These are phyloP conservation scores for Exophiala bonariae DNA, from an alignment of 2,329 filamentous ascomycete species.

Conservation along the genomic window DNA sequence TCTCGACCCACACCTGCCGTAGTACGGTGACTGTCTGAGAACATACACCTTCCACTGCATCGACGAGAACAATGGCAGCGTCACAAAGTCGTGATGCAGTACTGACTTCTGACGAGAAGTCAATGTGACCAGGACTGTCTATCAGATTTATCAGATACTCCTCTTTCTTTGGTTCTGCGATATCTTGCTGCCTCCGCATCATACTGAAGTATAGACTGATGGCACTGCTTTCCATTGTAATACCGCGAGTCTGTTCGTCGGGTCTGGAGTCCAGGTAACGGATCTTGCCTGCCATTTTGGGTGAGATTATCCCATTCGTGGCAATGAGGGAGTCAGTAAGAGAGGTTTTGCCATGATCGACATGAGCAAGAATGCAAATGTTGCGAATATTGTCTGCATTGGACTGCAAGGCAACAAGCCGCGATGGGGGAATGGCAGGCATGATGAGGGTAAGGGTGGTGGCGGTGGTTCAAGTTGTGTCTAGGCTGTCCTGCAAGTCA, in stretches of 20 bases:
- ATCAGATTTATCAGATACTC: slow-evolving; percentile 98
- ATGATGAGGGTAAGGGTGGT: slow-evolving; percentile 50
- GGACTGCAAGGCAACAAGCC: slow-evolving; percentile 85
- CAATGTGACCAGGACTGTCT: slow-evolving; percentile 96
- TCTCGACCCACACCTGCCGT: slow-evolving; percentile 92
- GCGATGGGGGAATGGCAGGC: slow-evolving; percentile 88
- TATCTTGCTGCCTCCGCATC: slow-evolving; percentile 65
- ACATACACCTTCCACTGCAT: slow-evolving; percentile 96
- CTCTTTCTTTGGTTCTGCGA: slow-evolving; percentile 68
- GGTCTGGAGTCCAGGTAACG: slow-evolving; percentile 94
- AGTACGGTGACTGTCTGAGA: slow-evolving; percentile 97
- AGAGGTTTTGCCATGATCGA: slow-evolving; percentile 98
- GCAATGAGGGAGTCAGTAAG: slow-evolving; percentile 93
- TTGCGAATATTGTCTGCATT: slow-evolving; percentile 89
- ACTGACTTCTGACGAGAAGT: slow-evolving; percentile 97
- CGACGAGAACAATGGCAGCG: slow-evolving; percentile 89
- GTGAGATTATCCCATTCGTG: slow-evolving; percentile 98
- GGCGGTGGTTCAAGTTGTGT: no score
- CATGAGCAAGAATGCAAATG: slow-evolving; percentile 94
- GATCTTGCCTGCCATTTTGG: slow-evolving; percentile 96
- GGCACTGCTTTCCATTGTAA: slow-evolving; percentile 99
- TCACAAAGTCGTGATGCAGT: slow-evolving; percentile 93
- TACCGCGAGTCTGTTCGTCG: slow-evolving; percentile 92
- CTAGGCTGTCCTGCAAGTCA: no score
- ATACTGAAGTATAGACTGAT: slow-evolving; percentile 97